A percentile compares a stretch with the other conserved stretches of the same genome.
Conservation (phyloP, 2,329 filamentous ascomycete genomes). For the Zymoseptoria pseudotritici region DNA sequence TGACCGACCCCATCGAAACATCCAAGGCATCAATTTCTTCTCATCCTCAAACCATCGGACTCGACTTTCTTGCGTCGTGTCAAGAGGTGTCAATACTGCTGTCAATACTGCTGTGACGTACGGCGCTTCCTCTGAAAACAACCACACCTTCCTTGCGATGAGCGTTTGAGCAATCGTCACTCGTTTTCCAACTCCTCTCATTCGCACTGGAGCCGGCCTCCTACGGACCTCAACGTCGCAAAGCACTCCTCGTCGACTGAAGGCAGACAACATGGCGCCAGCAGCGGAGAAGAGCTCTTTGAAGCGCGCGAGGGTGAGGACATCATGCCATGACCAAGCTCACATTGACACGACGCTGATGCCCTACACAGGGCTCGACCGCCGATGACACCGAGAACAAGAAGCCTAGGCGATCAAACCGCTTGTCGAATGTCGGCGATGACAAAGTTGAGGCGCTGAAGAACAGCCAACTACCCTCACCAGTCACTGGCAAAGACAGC, state of each 20-base stretch:
- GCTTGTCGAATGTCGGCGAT: conserved; percentile 44
- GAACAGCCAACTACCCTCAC: conserved; percentile 70
- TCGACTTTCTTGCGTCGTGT: not conserved
- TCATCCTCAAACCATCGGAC: not conserved
- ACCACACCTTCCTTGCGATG: not conserved
- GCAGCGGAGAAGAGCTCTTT: conserved; percentile 67
- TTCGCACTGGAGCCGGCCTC: not conserved
- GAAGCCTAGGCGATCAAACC: conserved; percentile 74
- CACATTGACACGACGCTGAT: conserved; percentile 15
- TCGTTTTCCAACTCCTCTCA: not conserved
- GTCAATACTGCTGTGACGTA: not conserved
- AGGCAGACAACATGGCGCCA: conserved; percentile 19
- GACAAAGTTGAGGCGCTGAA: conserved; percentile 42
- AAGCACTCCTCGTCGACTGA: not conserved
- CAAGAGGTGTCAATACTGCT: not conserved
- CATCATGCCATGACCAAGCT: conserved; percentile 4
- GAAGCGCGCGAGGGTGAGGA: conserved; percentile 69
- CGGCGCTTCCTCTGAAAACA: not conserved
- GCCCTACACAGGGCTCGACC: conserved; percentile 51
- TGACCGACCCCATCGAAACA: not conserved
- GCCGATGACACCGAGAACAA: conserved; percentile 64
- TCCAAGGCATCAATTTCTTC: conserved; percentile 1
- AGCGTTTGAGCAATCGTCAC: not conserved
- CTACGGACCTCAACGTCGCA: not conserved
- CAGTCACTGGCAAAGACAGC: conserved; percentile 62